phyloP scores from a whole-genome alignment of 148 eudicot species.

The Rhododendron griersonianum region DNA sequence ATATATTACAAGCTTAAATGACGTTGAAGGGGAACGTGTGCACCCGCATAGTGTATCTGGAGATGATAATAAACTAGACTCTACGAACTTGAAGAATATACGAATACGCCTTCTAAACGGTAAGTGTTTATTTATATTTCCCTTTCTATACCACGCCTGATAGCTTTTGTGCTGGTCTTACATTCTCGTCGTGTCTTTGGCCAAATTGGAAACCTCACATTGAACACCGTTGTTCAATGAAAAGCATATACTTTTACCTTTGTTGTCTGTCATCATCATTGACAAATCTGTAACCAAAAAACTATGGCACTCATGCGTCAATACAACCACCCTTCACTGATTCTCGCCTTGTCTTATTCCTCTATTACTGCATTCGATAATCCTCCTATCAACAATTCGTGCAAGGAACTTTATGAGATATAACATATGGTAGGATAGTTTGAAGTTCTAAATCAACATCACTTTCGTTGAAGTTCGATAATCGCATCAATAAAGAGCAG shows the following conservation, averaged over 20 bases:
- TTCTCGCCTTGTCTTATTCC: too few species aligned
- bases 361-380: too few species aligned
- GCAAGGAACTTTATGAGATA: too few species aligned
- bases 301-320: too few species aligned
- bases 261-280: too few species aligned
- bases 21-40: constrained; percentile 53
- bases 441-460: too few species aligned
- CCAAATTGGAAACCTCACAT: neutral
- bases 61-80: constrained; percentile 35
- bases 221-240: too few species aligned
- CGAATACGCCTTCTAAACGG: constrained; percentile 83
- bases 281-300: too few species aligned
- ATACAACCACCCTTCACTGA: too few species aligned
- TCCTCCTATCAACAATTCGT: too few species aligned
- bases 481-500: neutral
- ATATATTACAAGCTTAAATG: constrained; percentile 63
- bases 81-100: constrained; percentile 69
- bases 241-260: too few species aligned
- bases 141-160: neutral
- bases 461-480: neutral
- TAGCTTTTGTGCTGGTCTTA: neutral
- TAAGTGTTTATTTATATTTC: constrained; percentile 15
- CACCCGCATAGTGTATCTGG: constrained; percentile 64
- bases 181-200: neutral
- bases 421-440: too few species aligned